phyloP scores from a whole-genome alignment of 1,284 basidiomycete species.

The Puccinia polysora region DNA sequence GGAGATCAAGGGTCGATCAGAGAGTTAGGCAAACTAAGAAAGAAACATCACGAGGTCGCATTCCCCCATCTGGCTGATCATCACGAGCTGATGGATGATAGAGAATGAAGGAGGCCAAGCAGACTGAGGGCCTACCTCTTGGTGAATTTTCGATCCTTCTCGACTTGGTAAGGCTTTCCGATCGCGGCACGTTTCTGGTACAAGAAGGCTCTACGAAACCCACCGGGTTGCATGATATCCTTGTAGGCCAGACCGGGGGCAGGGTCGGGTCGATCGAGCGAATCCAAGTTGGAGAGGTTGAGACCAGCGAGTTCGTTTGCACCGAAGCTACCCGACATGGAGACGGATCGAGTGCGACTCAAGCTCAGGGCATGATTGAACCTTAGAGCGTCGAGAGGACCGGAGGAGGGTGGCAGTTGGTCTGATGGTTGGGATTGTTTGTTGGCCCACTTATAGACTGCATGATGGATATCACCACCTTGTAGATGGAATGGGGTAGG shows the following conservation, averaged over 20 bases:
- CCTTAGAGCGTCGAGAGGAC: not conserved
- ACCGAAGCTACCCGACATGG: slow-evolving; percentile 24
- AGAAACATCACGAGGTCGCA: too few species aligned
- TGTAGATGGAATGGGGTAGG: slow-evolving; percentile 49
- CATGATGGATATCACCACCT: slow-evolving; percentile 48
- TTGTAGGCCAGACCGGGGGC: slow-evolving; percentile 18
- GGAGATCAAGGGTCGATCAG: slow-evolving; percentile 73
- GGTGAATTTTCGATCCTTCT: slow-evolving; percentile 5
- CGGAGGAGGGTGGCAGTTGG: not conserved
- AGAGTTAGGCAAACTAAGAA: slow-evolving; percentile 85
- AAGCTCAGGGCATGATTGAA: slow-evolving; percentile 1
- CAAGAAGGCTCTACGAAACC: slow-evolving; percentile 23
- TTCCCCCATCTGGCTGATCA: too few species aligned
- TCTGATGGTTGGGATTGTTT: slow-evolving; percentile 30
- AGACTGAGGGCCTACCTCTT: too few species aligned
- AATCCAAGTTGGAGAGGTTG: not conserved
- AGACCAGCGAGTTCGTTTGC: not conserved
- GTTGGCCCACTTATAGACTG: slow-evolving; percentile 48
- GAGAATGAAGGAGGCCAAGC: too few species aligned
- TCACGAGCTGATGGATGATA: too few species aligned
- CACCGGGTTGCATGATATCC: slow-evolving; percentile 41
- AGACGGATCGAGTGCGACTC: slow-evolving; percentile 32
- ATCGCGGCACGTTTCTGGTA: slow-evolving; percentile 27
- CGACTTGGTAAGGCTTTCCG: slow-evolving; percentile 5
- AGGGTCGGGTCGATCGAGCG: not conserved